Percentiles rank a stretch among this genome's conserved stretches.
Evolutionary conservation across 345 rosid genomes (phyloP).

Genomic region (Lepidium aucheri): DNA sequence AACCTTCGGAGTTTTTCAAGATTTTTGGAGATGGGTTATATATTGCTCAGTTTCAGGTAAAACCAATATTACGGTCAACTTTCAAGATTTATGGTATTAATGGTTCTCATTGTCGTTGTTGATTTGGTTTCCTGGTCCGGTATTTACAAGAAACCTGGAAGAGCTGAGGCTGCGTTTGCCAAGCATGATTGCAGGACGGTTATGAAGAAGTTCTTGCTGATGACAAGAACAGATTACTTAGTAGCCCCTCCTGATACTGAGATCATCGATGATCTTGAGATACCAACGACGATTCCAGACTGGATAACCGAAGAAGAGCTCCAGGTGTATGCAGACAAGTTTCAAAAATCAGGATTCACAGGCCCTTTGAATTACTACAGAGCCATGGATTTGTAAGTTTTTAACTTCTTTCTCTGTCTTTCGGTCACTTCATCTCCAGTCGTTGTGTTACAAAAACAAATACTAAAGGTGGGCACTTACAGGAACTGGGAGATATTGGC

Average conservation of each 20-base stretch:
- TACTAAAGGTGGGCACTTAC: not conserved
- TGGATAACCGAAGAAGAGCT: constrained; percentile 67
- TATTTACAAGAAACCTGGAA: constrained; percentile 49
- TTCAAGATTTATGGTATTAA: not conserved
- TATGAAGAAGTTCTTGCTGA: constrained; percentile 59
- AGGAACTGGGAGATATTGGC: constrained; percentile 65
- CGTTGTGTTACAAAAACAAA: not conserved
- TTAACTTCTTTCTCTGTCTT: not conserved
- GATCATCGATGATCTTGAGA: constrained; percentile 48
- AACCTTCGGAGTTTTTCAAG: constrained; percentile 19
- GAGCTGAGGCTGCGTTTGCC: constrained; percentile 62
- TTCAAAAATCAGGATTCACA: constrained; percentile 56
- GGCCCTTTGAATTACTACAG: constrained; percentile 56
- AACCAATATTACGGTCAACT: not conserved
- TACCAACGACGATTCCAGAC: constrained; percentile 40
- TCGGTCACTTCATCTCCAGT: not conserved
- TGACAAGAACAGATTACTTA: constrained; percentile 37
- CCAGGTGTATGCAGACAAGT: constrained; percentile 57
- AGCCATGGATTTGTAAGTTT: constrained; percentile 49
- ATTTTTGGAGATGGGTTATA: constrained; percentile 47
- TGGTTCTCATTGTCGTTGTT: not conserved
- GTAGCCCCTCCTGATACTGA: constrained; percentile 59
- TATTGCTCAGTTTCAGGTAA: constrained; percentile 62
- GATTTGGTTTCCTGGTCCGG: not conserved
- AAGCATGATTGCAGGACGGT: constrained; percentile 50